Base-by-base conservation (phyloP, 139 green algal genomes). In the Chlamydomonas urium region DNA sequence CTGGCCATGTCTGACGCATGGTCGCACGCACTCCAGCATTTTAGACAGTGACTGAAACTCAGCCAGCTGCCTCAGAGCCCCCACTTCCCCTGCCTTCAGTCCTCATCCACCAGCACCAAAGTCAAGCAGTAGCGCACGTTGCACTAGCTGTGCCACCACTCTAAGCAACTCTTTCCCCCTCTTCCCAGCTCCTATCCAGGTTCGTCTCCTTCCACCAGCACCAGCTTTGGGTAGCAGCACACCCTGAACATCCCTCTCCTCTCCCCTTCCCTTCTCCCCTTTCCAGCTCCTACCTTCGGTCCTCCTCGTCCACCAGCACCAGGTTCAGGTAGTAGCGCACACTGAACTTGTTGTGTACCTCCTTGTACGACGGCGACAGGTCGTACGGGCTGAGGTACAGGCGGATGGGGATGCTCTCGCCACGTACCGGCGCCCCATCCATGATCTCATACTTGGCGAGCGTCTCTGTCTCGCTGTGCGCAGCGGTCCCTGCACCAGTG, bases 271-370 rank as follows among this genome's bases (percentile, higher is more conserved):
- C 45, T 53, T 14, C 14, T 53, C 14, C 14, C 17, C 14, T 53
- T 53, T 53, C 17, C 45, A 14, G 38, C 17, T 24, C 73, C 26
- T 65, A 68, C 74, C 75, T 73, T 2, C 93, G 81, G 83, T 99
- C 96, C 80, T 99, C 96, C 72, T 99, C 94, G 76, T 99, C 96
- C 65, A 99, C 93, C 69, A 99, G 87, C 74, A 99, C 96, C 59
- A 99, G 86, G 82, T 99, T 99, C 24, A 99, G 81, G 76, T 90
- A 97, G 87, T 99, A 99, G 63, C 90, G 89, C n/a, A 98, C 95
- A 31, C 75, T 92, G 81, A 81, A 96, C 79, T 96, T 97, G 86
- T 99, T 98, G 86, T 96, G 92, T 53, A 99, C 86, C 31, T 96
- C 93, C 21, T 83, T 82, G 83, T 98, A 98, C 3, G 90, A 94